Percentiles rank a stretch among this genome's conserved stretches.
Evolutionary conservation across 192 early-diverging fungal genomes (phyloP).

Genomic region (Backusella circina): DNA sequence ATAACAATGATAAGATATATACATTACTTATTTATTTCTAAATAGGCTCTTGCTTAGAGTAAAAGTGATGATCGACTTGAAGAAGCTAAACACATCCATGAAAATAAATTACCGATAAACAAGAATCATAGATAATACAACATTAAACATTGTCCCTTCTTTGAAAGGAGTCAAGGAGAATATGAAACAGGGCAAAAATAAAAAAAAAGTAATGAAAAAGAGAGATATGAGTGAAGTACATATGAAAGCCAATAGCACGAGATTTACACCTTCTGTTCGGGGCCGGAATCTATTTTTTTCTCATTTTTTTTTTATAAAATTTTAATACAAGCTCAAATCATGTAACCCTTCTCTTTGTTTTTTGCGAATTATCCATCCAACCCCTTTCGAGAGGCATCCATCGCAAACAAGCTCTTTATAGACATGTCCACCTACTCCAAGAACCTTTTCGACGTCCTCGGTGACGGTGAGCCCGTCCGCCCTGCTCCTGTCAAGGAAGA

Average conservation of each 20-base stretch:
- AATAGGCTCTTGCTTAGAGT: too few relatives aligned
- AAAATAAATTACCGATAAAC: too few relatives aligned
- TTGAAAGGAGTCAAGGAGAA: neutral
- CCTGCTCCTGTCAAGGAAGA: slow-evolving; percentile 25
- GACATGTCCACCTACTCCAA: slow-evolving; percentile 57
- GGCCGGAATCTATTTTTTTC: neutral
- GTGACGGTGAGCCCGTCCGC: slow-evolving; percentile 54
- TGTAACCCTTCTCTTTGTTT: slow-evolving; percentile 16
- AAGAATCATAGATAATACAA: too few relatives aligned
- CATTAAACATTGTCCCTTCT: neutral
- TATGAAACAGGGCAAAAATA: neutral
- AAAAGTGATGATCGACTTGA: too few relatives aligned
- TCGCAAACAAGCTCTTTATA: slow-evolving; percentile 18
- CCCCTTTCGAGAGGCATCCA: slow-evolving; percentile 24
- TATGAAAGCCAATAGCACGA: neutral
- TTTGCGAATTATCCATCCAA: slow-evolving; percentile 33
- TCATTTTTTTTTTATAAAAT: neutral
- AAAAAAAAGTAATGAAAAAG: neutral
- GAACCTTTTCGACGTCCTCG: slow-evolving; percentile 68
- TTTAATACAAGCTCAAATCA: neutral
- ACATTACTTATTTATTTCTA: too few relatives aligned
- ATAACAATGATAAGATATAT: too few relatives aligned
- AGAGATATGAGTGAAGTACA: neutral
- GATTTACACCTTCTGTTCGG: neutral
- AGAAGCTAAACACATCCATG: too few relatives aligned